Conservation (phyloP, 2,329 filamentous ascomycete genomes). For the Leptographium lundbergii region DNA sequence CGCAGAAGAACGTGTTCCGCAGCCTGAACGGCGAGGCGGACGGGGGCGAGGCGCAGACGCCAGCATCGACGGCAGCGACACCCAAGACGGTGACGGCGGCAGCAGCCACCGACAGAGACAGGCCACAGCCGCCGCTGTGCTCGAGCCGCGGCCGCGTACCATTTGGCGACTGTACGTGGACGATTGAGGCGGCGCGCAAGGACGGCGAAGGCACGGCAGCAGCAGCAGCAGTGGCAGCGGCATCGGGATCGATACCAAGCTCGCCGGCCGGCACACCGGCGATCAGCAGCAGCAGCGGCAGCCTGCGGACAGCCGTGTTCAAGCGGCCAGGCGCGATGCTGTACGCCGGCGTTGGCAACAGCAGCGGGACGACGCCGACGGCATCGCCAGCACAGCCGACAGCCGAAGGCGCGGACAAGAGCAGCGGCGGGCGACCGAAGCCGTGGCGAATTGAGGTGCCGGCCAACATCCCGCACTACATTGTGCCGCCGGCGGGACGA, state of each 20-base stretch:
- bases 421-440: conserved; percentile 4
- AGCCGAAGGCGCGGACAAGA: conserved; percentile 2
- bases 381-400: not conserved
- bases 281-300: conserved; percentile 5
- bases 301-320: conserved; percentile 10
- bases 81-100: not conserved
- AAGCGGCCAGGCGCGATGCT: conserved; percentile 6
- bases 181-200: conserved; percentile 1
- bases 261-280: not conserved
- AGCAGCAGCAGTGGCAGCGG: not conserved
- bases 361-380: not conserved
- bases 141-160: conserved; percentile 7
- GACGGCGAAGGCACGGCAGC: not conserved
- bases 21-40: conserved; percentile 5
- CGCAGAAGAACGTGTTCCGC: conserved; percentile 3
- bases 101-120: not conserved
- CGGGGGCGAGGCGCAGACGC: not conserved
- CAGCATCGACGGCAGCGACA: not conserved
- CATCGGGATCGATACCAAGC: not conserved
- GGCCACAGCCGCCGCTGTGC: conserved; percentile 4
- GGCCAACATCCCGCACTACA: conserved; percentile 7
- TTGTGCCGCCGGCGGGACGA: conserved; percentile 3
- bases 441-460: conserved; percentile 9
- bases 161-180: conserved; percentile 9
- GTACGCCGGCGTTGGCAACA: not conserved